phyloP scores from a whole-genome alignment of 805 yeast species.

The Schwanniomyces occidentalis region DNA sequence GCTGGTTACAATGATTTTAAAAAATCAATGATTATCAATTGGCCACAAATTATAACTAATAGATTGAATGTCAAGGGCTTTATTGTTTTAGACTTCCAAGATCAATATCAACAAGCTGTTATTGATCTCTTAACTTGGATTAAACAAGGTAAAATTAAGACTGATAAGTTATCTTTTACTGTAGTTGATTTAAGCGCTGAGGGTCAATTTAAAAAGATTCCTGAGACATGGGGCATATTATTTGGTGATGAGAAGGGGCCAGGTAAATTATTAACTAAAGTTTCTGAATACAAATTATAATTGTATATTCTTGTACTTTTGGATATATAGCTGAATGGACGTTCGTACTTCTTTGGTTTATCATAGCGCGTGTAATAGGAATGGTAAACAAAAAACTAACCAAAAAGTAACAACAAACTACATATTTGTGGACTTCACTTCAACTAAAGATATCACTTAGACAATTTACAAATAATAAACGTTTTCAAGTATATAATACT shows the following conservation, averaged over 20 bases:
- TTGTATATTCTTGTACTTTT: neutral
- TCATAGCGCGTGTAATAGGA: no score
- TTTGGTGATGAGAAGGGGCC: slow-evolving; percentile 44
- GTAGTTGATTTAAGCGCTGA: slow-evolving; percentile 13
- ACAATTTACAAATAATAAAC: no score
- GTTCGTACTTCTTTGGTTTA: no score
- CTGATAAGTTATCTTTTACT: slow-evolving; percentile 13
- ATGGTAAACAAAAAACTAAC: no score
- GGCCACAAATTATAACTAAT: slow-evolving; percentile 22
- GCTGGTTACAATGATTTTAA: slow-evolving; percentile 28
- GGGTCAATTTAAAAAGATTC: slow-evolving; percentile 41
- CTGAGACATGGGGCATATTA: slow-evolving; percentile 47
- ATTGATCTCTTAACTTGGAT: slow-evolving; percentile 12
- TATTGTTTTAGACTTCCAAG: slow-evolving; percentile 17
- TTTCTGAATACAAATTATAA: slow-evolving; percentile 20
- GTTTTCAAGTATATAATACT: no score
- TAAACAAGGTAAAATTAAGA: slow-evolving; percentile 17
- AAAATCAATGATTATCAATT: slow-evolving; percentile 16
- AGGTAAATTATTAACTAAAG: slow-evolving; percentile 54
- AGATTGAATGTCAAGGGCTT: slow-evolving; percentile 22
- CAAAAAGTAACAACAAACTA: no score
- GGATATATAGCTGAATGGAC: no score
- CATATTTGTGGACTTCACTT: no score
- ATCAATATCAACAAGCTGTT: slow-evolving; percentile 12
- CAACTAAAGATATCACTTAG: no score